These are phyloP conservation scores for Eimeria praecox DNA, from an alignment of 169 alveolate species.

Conservation along the genomic window DNA sequence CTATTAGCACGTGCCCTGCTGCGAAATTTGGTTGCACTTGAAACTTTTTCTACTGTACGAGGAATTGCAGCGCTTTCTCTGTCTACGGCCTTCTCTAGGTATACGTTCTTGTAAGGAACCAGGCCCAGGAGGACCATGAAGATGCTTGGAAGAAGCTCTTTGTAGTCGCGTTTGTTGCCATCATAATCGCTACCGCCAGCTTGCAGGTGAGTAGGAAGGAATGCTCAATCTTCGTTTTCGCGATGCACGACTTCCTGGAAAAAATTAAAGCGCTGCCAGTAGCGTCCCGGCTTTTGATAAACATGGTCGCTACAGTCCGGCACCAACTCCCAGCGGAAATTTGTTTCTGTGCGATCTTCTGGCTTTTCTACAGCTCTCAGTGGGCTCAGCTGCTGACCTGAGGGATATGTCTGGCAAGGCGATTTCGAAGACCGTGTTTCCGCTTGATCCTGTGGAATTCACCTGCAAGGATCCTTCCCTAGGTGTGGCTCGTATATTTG, in stretches of 20 bases:
- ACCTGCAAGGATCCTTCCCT: conserved; percentile 12
- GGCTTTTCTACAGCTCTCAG: conserved; percentile 19
- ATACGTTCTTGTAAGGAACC: conserved; percentile 9
- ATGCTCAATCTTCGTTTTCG: background rate
- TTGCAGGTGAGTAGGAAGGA: conserved; percentile 17
- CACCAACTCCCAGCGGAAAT: background rate
- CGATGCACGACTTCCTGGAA: background rate
- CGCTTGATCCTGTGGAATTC: conserved; percentile 18
- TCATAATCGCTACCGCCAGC: conserved; percentile 50
- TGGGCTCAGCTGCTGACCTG: conserved; percentile 5
- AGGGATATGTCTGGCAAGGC: conserved; percentile 15
- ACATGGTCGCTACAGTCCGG: background rate
- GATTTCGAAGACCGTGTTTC: background rate
- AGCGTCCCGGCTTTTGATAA: background rate
- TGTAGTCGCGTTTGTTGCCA: conserved; percentile 50
- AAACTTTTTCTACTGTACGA: background rate
- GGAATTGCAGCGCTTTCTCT: background rate
- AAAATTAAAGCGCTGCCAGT: background rate
- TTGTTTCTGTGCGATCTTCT: background rate
- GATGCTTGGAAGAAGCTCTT: conserved; percentile 52
- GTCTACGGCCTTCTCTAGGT: background rate
- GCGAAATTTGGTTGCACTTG: background rate
- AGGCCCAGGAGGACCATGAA: conserved; percentile 13
- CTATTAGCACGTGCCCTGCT: background rate
- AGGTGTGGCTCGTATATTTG: background rate